Evolutionary conservation across 176 grass and related monocot species (phyloP), one percentile per base, ranked within the genome.

Genomic region (Ensete glaucum): DNA sequence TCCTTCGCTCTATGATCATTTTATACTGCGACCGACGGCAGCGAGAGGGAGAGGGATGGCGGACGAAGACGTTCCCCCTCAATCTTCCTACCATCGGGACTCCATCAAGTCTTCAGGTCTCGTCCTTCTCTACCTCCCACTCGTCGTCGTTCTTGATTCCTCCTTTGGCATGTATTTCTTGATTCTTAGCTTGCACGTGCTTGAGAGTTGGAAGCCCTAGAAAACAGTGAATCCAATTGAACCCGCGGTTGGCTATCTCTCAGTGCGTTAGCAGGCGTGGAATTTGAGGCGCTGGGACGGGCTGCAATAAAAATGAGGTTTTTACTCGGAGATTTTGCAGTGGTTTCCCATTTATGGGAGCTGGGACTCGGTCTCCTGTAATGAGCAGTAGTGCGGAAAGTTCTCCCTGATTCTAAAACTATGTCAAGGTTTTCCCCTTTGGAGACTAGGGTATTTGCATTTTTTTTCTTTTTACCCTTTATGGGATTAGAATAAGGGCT

Each of bases 51-150:
- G 50, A 82, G 62, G 12, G 63, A 93, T 93, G 90, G 87, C 80
- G 71, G 87, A 89, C 74, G 80, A 79, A 52, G 77, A 80, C 81
- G 55, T 81, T 62, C 14, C 73, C 29, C 69, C 68, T 50, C 69
- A 75, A 22, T 57, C 73, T 70, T 62, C 68, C 6, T 27, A 85
- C 65, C 87, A 77, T 76, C 87, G 90, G 2, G 78, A 81, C 10
- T 73, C 85, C 64, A 76, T 89, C 64, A 93, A 89, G 55, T 79
- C 77, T n/a, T 83, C 90, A 87, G 90, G 90, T 93, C 2, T 50
- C 8, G 21, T 73, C 62, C 15, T 50, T 24, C 48, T 2, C n/a
- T 71, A 55, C 13, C 8, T 6, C 74, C 27, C 50, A 3, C 43
- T 76, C 56, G 56, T 52, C 12, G 2, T 48, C 50, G 24, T 16